These are phyloP conservation scores for Fusarium vanettenii DNA, from an alignment of 2,329 filamentous ascomycete genomes.

Conservation along the genomic window DNA sequence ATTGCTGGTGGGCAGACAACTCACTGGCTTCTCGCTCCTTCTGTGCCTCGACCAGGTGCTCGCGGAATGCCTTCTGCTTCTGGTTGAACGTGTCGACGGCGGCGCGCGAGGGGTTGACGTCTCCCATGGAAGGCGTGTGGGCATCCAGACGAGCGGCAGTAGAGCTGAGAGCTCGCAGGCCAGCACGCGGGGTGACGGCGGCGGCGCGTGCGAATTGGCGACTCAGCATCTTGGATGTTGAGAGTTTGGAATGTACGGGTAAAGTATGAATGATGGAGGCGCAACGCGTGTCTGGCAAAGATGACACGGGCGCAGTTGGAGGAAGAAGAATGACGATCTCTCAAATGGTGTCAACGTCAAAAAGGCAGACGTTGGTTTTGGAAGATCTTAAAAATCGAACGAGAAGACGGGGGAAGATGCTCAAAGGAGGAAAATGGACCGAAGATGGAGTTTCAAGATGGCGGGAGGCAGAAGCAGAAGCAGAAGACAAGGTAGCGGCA, in stretches of 20 bases:
- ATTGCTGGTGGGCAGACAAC: constrained; percentile 57
- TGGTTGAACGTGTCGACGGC: constrained; percentile 81
- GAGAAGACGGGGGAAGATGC: constrained; percentile 27
- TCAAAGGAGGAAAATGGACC: constrained; percentile 31
- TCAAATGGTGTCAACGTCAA: constrained; percentile 29
- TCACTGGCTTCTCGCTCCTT: constrained; percentile 89
- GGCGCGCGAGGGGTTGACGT: constrained; percentile 76
- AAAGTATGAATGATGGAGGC: constrained; percentile 23
- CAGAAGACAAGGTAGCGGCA: constrained; percentile 29
- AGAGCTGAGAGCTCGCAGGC: constrained; percentile 68
- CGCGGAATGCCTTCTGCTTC: constrained; percentile 88
- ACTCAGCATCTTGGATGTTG: constrained; percentile 58
- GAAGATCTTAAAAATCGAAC: constrained; percentile 22
- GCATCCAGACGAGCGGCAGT: constrained; percentile 55
- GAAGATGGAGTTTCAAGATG: constrained; percentile 17
- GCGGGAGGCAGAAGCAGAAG: constrained; percentile 28
- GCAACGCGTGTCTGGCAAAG: constrained; percentile 32
- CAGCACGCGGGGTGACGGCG: constrained; percentile 58
- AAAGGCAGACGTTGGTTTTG: constrained; percentile 28
- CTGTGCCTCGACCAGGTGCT: constrained; percentile 80
- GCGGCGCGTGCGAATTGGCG: constrained; percentile 61
- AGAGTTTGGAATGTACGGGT: constrained; percentile 38
- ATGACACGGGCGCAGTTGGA: constrained; percentile 26
- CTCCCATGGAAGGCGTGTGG: constrained; percentile 81
- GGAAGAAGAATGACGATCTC: constrained; percentile 24